Conservation (phyloP, 106 monocot species). For the Apostasia shenzhenica region DNA sequence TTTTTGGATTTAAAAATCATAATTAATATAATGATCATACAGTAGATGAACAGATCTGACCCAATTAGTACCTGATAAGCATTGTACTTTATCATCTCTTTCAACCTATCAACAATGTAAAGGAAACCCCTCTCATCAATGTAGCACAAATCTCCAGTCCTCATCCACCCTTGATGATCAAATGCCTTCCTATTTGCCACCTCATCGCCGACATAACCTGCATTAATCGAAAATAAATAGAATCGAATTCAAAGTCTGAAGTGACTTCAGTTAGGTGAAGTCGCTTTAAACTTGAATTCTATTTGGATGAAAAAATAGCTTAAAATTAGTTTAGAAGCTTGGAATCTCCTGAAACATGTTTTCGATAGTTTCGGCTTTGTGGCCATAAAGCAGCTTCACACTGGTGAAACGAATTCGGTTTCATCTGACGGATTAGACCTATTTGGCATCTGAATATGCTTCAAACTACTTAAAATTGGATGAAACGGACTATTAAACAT, state of each 20-base stretch:
- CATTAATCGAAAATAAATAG: not conserved
- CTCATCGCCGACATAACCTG: conserved; percentile 53
- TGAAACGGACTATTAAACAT: no score
- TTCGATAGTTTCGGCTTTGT: no score
- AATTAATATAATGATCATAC: not conserved
- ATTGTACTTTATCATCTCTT: conserved; percentile 64
- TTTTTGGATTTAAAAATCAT: not conserved
- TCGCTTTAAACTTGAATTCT: not conserved
- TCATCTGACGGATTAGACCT: no score
- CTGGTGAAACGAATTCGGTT: no score
- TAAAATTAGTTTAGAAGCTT: no score
- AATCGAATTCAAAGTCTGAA: no score
- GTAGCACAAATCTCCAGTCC: conserved; percentile 59
- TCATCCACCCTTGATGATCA: conserved; percentile 58
- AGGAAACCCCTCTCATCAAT: conserved; percentile 39
- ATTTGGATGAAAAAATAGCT: no score
- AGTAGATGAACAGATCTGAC: not conserved
- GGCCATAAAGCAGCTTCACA: no score
- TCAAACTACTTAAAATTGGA: no score
- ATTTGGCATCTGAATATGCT: no score
- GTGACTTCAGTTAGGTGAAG: no score
- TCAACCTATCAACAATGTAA: conserved; percentile 40
- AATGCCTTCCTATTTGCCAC: conserved; percentile 35
- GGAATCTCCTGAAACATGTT: no score
- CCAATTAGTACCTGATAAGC: conserved; percentile 29